Evolutionary conservation across 208 protist genomes (phyloP).

Genomic region (Crithidia fasciculata): DNA sequence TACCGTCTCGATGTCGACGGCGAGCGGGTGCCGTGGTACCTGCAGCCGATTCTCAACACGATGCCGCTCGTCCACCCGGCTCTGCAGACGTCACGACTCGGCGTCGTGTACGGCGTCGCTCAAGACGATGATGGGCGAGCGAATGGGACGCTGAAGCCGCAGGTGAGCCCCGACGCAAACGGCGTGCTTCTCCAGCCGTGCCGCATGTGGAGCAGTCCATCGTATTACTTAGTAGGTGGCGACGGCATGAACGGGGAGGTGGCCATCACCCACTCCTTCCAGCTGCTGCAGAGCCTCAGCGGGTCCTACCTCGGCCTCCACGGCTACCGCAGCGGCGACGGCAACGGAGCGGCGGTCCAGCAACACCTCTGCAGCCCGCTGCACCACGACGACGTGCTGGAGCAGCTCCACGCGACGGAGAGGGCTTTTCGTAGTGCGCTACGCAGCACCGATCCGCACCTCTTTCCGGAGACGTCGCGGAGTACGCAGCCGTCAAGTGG

Average conservation of each 20-base stretch:
- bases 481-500: neutral
- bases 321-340: constrained; percentile 7
- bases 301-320: constrained; percentile 30
- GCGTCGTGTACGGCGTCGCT: constrained; percentile 26
- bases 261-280: constrained; percentile 24
- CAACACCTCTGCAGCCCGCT: constrained; percentile 32
- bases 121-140: constrained; percentile 16
- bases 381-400: constrained; percentile 15
- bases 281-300: constrained; percentile 24
- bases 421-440: constrained; percentile 26
- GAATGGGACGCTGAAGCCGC: constrained; percentile 16
- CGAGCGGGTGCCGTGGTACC: constrained; percentile 34
- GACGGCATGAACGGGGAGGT: constrained; percentile 22
- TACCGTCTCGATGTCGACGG: constrained; percentile 14
- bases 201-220: constrained; percentile 36
- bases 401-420: constrained; percentile 29
- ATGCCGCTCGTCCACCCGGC: constrained; percentile 17
- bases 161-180: constrained; percentile 28
- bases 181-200: constrained; percentile 31
- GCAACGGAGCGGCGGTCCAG: neutral
- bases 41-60: constrained; percentile 29
- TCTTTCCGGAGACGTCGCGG: constrained; percentile 8
- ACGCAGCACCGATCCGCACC: constrained; percentile 26
- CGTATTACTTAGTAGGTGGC: constrained; percentile 33
- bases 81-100: constrained; percentile 30